These are phyloP conservation scores for Fusarium verticillioides DNA, from an alignment of 2,329 filamentous ascomycete genomes.

Conservation along the genomic window DNA sequence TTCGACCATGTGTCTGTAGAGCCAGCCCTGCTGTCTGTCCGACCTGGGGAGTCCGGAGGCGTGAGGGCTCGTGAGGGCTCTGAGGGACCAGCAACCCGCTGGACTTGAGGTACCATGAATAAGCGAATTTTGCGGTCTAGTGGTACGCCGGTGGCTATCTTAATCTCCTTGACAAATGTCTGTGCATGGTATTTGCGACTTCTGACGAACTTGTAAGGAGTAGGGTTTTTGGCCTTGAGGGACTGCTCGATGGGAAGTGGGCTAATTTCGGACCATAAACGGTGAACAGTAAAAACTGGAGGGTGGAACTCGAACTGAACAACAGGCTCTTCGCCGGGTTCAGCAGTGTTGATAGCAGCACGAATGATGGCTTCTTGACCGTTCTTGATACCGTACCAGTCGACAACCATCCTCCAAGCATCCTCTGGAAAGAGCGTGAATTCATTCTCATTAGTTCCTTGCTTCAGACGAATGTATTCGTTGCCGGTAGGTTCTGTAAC, in stretches of 20 bases:
- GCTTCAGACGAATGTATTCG: conserved; percentile 78
- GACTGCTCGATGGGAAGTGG: conserved; percentile 67
- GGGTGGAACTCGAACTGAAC: conserved; percentile 86
- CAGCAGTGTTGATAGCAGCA: conserved; percentile 80
- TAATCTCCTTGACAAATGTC: conserved; percentile 80
- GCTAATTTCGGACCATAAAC: conserved; percentile 73
- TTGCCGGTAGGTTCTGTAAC: conserved; percentile 61
- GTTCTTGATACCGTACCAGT: conserved; percentile 82
- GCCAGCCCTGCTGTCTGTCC: conserved; percentile 38
- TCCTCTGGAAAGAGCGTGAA: conserved; percentile 81
- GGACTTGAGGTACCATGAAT: conserved; percentile 70
- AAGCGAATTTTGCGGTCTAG: conserved; percentile 78
- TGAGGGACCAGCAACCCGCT: conserved; percentile 48
- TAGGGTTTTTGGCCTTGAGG: conserved; percentile 68
- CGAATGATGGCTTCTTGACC: conserved; percentile 79
- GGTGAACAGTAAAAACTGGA: conserved; percentile 85
- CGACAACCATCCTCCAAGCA: conserved; percentile 83
- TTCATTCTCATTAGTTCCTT: conserved; percentile 74
- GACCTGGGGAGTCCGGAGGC: conserved; percentile 55
- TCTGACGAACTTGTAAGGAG: conserved; percentile 74
- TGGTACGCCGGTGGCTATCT: conserved; percentile 74
- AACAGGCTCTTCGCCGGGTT: conserved; percentile 67
- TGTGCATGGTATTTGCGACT: conserved; percentile 77
- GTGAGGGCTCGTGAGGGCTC: conserved; percentile 52
- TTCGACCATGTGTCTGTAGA: conserved; percentile 53